phyloP scores from a whole-genome alignment of 2,329 filamentous ascomycete species.

The Aureobasidium sp. region DNA sequence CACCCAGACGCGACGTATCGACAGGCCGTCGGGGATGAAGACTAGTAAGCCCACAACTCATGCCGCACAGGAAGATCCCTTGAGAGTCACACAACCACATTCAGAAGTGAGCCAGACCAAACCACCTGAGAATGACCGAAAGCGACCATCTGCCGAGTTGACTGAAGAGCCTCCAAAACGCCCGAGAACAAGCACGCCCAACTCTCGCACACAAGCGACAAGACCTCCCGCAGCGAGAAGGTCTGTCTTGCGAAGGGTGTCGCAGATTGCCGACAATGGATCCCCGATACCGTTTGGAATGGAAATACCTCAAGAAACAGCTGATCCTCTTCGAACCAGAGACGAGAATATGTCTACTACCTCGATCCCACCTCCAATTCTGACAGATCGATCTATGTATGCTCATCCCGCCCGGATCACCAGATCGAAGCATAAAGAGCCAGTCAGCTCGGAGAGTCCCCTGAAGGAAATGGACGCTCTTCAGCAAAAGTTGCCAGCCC shows the following conservation, averaged over 20 bases:
- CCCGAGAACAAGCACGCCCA: background rate
- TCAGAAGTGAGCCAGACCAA: background rate
- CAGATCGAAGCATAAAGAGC: background rate
- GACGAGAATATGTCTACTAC: background rate
- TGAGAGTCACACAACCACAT: background rate
- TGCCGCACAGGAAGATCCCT: background rate
- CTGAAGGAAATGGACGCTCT: background rate
- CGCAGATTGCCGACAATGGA: slow-evolving; percentile 7
- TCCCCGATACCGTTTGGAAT: background rate
- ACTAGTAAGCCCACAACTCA: background rate
- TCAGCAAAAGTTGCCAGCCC: background rate
- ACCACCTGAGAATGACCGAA: background rate
- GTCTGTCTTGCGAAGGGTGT: background rate
- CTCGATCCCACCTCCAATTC: background rate
- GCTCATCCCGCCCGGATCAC: background rate
- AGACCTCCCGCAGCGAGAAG: background rate
- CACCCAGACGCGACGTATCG: background rate
- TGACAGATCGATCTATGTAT: too few relatives aligned
- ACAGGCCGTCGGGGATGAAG: background rate
- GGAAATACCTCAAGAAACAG: background rate
- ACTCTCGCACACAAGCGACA: too few relatives aligned
- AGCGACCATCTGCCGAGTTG: background rate
- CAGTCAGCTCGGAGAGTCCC: background rate
- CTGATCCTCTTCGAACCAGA: background rate
- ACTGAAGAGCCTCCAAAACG: background rate